Evolutionary conservation across 2,329 filamentous ascomycete species (phyloP).

Genomic region (Aspergillus carbonarius): DNA sequence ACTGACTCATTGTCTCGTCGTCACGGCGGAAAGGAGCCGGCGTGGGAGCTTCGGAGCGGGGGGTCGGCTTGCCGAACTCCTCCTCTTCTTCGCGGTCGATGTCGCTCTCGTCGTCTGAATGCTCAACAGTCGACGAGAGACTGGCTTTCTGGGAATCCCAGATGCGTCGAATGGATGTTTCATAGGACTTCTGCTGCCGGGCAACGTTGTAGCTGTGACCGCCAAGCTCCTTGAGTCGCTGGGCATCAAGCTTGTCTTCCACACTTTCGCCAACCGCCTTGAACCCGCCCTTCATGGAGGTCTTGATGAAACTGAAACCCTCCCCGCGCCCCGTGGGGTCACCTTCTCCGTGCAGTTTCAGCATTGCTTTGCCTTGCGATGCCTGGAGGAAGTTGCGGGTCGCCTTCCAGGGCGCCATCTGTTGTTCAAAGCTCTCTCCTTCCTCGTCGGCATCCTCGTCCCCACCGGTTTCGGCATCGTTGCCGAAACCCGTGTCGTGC

Average conservation of each 20-base stretch:
- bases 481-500: slow-evolving; percentile 83
- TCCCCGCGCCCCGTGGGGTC: slow-evolving; percentile 92
- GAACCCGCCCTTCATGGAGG: slow-evolving; percentile 98
- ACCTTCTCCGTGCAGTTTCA: slow-evolving; percentile 88
- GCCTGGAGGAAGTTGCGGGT: slow-evolving; percentile 96
- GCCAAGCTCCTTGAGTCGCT: slow-evolving; percentile 65
- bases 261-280: slow-evolving; percentile 86
- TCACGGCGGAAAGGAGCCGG: slow-evolving; percentile 54
- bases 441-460: slow-evolving; percentile 65
- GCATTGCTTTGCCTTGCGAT: slow-evolving; percentile 92
- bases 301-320: slow-evolving; percentile 95
- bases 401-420: slow-evolving; percentile 92
- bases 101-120: slow-evolving; percentile 72
- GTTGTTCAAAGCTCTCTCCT: slow-evolving; percentile 76
- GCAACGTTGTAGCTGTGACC: slow-evolving; percentile 98
- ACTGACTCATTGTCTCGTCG: slow-evolving; percentile 79
- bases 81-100: slow-evolving; percentile 54
- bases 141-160: slow-evolving; percentile 86
- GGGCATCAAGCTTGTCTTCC: slow-evolving; percentile 80
- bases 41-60: slow-evolving; percentile 65
- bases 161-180: slow-evolving; percentile 84
- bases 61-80: slow-evolving; percentile 55
- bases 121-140: slow-evolving; percentile 69
- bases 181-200: slow-evolving; percentile 87
- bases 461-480: slow-evolving; percentile 64